Evolutionary conservation across 768 basidiomycete genomes (phyloP).

Genomic region (Kwoniella dendrophila): DNA sequence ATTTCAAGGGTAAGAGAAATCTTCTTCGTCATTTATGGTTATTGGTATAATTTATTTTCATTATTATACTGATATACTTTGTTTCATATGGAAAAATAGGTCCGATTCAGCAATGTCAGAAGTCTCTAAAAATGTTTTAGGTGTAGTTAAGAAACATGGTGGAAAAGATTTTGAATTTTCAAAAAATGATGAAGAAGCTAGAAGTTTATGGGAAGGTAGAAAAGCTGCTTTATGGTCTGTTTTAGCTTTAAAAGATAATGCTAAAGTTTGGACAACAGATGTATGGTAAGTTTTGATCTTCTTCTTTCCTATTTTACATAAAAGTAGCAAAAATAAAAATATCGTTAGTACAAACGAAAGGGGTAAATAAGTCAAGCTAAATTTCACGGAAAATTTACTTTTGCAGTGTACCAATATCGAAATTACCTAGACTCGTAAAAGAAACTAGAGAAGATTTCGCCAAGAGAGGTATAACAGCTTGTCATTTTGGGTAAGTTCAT

Average conservation of each 20-base stretch:
- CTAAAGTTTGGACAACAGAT: constrained; percentile 80
- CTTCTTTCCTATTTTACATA: not conserved
- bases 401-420: constrained; percentile 57
- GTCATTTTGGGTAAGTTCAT: constrained; percentile 50
- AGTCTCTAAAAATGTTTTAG: constrained; percentile 65
- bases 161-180: constrained; percentile 73
- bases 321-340: too few relatives aligned
- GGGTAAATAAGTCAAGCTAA: not conserved
- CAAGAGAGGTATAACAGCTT: constrained; percentile 64
- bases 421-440: constrained; percentile 57
- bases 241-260: constrained; percentile 66
- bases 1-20: constrained; percentile 71
- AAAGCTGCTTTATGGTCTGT: constrained; percentile 80
- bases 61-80: not conserved
- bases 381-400: not conserved
- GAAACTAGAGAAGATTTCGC: constrained; percentile 79
- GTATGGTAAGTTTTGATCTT: constrained; percentile 67
- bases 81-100: constrained; percentile 8
- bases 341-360: not conserved
- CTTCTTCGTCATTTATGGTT: not conserved
- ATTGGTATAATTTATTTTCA: too few relatives aligned
- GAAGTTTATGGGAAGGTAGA: constrained; percentile 77
- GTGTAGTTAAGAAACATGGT: constrained; percentile 69
- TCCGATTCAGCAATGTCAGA: constrained; percentile 63
- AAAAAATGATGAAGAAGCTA: constrained; percentile 71